These are phyloP conservation scores for Pseudogymnoascus sp. DNA, from an alignment of 2,329 filamentous ascomycete species.

Conservation along the genomic window DNA sequence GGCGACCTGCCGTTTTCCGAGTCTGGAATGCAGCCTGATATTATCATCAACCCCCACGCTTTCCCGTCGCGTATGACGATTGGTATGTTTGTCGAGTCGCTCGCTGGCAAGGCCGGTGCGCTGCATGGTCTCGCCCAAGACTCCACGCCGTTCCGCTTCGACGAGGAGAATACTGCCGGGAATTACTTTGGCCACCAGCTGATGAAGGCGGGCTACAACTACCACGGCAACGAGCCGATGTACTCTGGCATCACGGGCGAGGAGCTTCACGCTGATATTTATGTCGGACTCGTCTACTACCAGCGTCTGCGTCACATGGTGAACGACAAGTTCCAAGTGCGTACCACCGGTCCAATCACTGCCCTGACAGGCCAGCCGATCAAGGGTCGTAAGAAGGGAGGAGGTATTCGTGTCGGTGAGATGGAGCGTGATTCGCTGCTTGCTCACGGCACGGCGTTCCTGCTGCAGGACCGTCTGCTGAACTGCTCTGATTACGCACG, in stretches of 20 bases:
- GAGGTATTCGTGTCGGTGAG: conserved; percentile 97
- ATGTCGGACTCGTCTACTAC: conserved; percentile 95
- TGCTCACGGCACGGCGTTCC: conserved; percentile 88
- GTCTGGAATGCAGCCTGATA: conserved; percentile 89
- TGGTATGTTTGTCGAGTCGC: conserved; percentile 96
- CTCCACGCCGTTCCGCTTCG: conserved; percentile 89
- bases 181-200: conserved; percentile 97
- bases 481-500: conserved; percentile 94
- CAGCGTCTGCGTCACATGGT: conserved; percentile 98
- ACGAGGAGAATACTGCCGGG: conserved; percentile 81
- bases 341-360: conserved; percentile 89
- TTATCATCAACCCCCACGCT: conserved; percentile 98
- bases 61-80: conserved; percentile 99
- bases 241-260: conserved; percentile 95
- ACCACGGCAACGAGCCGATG: conserved; percentile 97
- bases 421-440: conserved; percentile 97
- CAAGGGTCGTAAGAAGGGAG: conserved; percentile 91
- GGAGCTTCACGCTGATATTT: conserved; percentile 91
- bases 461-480: conserved; percentile 89
- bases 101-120: conserved; percentile 89
- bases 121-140: conserved; percentile 95
- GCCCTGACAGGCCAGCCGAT: conserved; percentile 89
- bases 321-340: conserved; percentile 98
- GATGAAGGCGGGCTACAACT: conserved; percentile 92
- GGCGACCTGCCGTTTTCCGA: conserved; percentile 96